phyloP scores from a whole-genome alignment of 495 filamentous ascomycete genomes.

The Chaetomium cochliodes region DNA sequence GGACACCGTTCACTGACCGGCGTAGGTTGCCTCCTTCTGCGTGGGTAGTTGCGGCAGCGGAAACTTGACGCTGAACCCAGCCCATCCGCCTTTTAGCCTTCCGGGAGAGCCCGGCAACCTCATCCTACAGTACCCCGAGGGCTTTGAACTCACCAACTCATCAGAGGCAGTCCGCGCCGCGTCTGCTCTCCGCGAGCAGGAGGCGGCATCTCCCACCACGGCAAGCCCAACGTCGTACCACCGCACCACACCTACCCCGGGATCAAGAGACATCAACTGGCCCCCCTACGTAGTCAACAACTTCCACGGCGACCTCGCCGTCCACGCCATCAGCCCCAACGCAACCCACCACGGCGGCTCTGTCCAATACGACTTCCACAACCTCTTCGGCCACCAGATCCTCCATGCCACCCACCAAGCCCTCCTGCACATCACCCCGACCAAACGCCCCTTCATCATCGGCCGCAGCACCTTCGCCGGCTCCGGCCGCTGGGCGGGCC shows the following conservation, averaged over 20 bases:
- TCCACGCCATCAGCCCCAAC: slow-evolving; percentile 73
- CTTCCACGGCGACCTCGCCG: slow-evolving; percentile 70
- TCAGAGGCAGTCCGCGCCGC: slow-evolving; percentile 65
- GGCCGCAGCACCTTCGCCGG: slow-evolving; percentile 81
- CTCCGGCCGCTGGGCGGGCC: slow-evolving; percentile 74
- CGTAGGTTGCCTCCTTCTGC: slow-evolving; percentile 68
- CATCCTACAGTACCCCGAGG: slow-evolving; percentile 66
- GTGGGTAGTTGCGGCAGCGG: slow-evolving; percentile 71
- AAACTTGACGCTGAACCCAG: slow-evolving; percentile 68
- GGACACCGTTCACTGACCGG: neutral
- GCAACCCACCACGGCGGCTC: slow-evolving; percentile 72
- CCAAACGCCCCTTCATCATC: slow-evolving; percentile 81
- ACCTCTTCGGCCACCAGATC: slow-evolving; percentile 70
- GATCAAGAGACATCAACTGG: slow-evolving; percentile 70
- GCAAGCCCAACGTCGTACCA: slow-evolving; percentile 52
- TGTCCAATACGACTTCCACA: slow-evolving; percentile 79
- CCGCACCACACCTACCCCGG: slow-evolving; percentile 64
- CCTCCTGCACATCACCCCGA: slow-evolving; percentile 59
- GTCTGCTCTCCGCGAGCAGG: slow-evolving; percentile 25
- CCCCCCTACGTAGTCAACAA: slow-evolving; percentile 84
- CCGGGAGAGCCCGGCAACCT: slow-evolving; percentile 64
- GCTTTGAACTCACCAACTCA: slow-evolving; percentile 66
- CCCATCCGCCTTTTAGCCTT: slow-evolving; percentile 64
- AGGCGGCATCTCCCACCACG: slow-evolving; percentile 33
- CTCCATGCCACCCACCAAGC: slow-evolving; percentile 78